A percentile compares a stretch with the other conserved stretches of the same genome.
Conservation (phyloP, 1,139 yeast genomes). For the Suhomyces anneliseae region DNA sequence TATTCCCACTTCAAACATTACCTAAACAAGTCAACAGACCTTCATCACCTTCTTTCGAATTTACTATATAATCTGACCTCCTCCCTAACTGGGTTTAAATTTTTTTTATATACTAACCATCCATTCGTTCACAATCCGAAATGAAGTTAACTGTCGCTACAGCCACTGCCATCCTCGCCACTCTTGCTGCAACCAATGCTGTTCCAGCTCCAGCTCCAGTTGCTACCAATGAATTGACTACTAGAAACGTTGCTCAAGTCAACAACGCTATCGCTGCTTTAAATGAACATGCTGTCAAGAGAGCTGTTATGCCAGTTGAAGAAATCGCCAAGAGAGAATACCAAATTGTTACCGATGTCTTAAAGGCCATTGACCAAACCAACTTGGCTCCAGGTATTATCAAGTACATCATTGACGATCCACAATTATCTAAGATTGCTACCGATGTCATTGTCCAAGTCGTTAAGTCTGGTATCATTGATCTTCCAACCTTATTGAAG, state of each 20-base stretch:
- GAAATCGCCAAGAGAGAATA: constrained; percentile 41
- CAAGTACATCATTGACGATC: constrained; percentile 34
- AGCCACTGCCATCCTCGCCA: constrained; percentile 36
- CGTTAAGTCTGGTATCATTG: constrained; percentile 36
- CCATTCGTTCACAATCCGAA: constrained; percentile 8
- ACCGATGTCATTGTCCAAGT: constrained; percentile 29
- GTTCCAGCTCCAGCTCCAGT: constrained; percentile 26
- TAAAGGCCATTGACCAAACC: constrained; percentile 40
- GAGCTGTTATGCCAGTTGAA: constrained; percentile 22
- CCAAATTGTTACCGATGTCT: constrained; percentile 45
- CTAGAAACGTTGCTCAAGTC: constrained; percentile 32
- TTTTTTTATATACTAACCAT: constrained; percentile 2
- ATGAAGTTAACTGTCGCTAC: constrained; percentile 36
- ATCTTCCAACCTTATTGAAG: constrained; percentile 40
- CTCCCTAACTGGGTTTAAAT: neutral
- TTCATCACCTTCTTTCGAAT: neutral
- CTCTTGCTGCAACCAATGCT: constrained; percentile 32
- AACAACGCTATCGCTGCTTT: constrained; percentile 31
- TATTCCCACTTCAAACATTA: neutral
- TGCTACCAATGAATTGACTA: constrained; percentile 23
- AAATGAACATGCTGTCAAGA: constrained; percentile 31
- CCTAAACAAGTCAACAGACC: constrained; percentile 2
- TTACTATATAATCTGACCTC: constrained; percentile 4
- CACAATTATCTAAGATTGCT: constrained; percentile 32
- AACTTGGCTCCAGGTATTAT: constrained; percentile 41